A percentile compares a stretch with the other conserved stretches of the same genome.
Evolutionary conservation across 257 asterid species (phyloP).

Genomic region (Capsicum rhomboideum): DNA sequence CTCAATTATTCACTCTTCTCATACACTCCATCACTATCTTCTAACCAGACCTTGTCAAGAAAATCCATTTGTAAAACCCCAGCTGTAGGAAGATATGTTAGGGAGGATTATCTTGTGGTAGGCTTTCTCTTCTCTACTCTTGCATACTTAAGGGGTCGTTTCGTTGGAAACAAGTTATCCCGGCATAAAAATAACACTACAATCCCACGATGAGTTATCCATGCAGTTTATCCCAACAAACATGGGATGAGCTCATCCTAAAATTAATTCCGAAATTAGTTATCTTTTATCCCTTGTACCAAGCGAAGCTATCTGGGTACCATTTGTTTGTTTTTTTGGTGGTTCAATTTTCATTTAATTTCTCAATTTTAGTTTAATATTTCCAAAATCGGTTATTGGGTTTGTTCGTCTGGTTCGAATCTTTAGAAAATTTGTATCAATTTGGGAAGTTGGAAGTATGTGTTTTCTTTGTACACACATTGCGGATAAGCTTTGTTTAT

Average conservation of each 20-base stretch:
- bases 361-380: background rate
- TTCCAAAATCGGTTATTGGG: background rate
- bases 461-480: background rate
- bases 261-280: too few relatives aligned
- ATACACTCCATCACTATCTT: slow-evolving; percentile 16
- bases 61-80: slow-evolving; percentile 55
- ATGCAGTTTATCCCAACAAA: too few relatives aligned
- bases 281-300: too few relatives aligned
- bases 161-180: too few relatives aligned
- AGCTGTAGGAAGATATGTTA: slow-evolving; percentile 54
- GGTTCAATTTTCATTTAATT: background rate
- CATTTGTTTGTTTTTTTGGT: background rate
- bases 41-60: slow-evolving; percentile 36
- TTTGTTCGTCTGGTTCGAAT: background rate
- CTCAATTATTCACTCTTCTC: background rate
- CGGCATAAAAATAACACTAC: too few relatives aligned
- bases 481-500: background rate
- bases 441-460: background rate
- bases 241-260: too few relatives aligned
- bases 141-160: background rate
- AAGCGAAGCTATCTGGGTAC: too few relatives aligned
- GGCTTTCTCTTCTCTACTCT: background rate
- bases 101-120: slow-evolving; percentile 97
- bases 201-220: too few relatives aligned
- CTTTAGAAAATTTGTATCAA: background rate